phyloP scores from a whole-genome alignment of 192 early-diverging fungal genomes.

The Mortierella antarctica region DNA sequence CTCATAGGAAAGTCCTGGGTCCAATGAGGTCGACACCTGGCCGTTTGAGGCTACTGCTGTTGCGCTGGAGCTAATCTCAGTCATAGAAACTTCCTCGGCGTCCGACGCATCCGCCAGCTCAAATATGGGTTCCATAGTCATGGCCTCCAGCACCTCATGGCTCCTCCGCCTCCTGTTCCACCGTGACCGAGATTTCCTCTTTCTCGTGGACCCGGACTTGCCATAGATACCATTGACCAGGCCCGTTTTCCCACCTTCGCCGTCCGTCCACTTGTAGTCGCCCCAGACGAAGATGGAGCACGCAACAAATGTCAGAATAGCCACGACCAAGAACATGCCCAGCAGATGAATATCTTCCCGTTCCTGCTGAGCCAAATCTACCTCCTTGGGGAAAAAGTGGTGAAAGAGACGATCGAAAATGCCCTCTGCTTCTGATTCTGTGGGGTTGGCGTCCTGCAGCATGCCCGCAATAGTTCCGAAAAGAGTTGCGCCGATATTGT shows the following conservation, averaged over 20 bases:
- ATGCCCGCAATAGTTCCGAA: conserved; percentile 53
- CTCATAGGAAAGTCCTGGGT: too few relatives aligned
- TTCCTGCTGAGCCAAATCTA: conserved; percentile 24
- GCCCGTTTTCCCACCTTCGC: conserved; percentile 48
- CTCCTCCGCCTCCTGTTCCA: conserved; percentile 22
- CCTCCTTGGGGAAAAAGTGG: conserved; percentile 35
- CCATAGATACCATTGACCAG: conserved; percentile 44
- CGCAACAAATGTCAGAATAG: conserved; percentile 10
- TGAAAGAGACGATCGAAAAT: conserved; percentile 47
- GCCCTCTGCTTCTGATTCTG: conserved; percentile 19
- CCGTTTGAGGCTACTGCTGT: too few relatives aligned
- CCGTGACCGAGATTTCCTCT: background rate
- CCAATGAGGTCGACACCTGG: too few relatives aligned
- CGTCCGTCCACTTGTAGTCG: conserved; percentile 51
- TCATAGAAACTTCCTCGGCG: conserved; percentile 42
- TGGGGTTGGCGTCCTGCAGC: conserved; percentile 41
- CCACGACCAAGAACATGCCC: conserved; percentile 40
- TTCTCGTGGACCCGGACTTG: background rate
- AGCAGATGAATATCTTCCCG: conserved; percentile 32
- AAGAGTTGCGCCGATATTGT: conserved; percentile 59
- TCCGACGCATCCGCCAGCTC: conserved; percentile 41
- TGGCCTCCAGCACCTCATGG: conserved; percentile 47
- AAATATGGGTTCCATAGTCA: conserved; percentile 43
- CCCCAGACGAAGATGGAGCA: conserved; percentile 49
- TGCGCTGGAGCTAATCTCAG: conserved; percentile 15